phyloP scores from a whole-genome alignment of 805 yeast species.

The Suhomyces vadensis region DNA sequence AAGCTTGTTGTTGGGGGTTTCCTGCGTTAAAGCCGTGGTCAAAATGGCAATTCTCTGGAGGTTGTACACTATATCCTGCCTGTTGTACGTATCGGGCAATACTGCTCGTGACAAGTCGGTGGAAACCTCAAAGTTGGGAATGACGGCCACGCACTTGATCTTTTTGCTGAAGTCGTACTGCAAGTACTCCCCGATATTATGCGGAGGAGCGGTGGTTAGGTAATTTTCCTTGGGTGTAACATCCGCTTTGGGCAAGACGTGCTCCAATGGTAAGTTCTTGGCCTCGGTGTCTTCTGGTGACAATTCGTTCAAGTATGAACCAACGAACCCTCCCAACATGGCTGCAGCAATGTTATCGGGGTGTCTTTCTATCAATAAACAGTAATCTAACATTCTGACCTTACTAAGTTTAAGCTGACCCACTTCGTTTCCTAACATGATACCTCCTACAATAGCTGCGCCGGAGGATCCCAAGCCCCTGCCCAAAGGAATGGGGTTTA shows the following conservation, averaged over 20 bases:
- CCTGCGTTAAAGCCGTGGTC: constrained; percentile 86
- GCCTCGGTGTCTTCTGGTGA: constrained; percentile 68
- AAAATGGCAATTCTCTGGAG: constrained; percentile 90
- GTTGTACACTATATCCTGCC: constrained; percentile 85
- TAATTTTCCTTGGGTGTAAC: constrained; percentile 58
- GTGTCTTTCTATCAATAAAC: constrained; percentile 96
- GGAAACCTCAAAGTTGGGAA: constrained; percentile 92
- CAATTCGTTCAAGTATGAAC: constrained; percentile 85
- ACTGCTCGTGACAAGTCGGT: constrained; percentile 92
- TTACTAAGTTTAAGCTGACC: constrained; percentile 73
- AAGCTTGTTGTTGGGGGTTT: constrained; percentile 76
- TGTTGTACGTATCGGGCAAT: constrained; percentile 74
- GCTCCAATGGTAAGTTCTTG: constrained; percentile 81
- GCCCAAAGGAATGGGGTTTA: constrained; percentile 93
- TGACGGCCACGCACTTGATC: constrained; percentile 85
- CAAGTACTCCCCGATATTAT: constrained; percentile 83
- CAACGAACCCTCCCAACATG: constrained; percentile 98
- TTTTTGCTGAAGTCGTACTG: constrained; percentile 79
- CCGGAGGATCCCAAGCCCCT: constrained; percentile 98
- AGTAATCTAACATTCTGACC: constrained; percentile 86
- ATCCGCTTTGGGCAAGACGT: constrained; percentile 76
- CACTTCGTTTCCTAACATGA: constrained; percentile 80
- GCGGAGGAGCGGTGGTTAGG: constrained; percentile 59
- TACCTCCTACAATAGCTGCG: constrained; percentile 98
- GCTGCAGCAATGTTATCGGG: constrained; percentile 99